Percentiles rank a stretch among this genome's conserved stretches.
phyloP scores from a whole-genome alignment of 257 asterid genomes.

The Henckelia pumila region DNA sequence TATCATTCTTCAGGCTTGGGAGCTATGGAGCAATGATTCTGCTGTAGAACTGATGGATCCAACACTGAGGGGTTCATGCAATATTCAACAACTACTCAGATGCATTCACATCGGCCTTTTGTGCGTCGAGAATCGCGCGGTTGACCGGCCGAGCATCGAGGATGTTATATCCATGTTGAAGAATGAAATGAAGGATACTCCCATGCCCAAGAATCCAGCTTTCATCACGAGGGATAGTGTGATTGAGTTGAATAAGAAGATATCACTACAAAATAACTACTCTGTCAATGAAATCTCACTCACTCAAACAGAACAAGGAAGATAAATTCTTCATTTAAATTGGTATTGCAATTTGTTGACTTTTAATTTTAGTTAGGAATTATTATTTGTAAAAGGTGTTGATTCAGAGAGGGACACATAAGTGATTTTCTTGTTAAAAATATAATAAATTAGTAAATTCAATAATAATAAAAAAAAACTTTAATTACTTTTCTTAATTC shows the following conservation, averaged over 20 bases:
- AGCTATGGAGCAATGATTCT: constrained; percentile 40
- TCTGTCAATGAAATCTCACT: constrained; percentile 33
- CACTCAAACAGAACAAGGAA: constrained; percentile 28
- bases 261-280: neutral
- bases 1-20: constrained; percentile 49
- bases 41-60: constrained; percentile 47
- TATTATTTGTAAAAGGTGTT: neutral
- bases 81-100: constrained; percentile 32
- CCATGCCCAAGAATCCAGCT: constrained; percentile 41
- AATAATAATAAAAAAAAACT: no score
- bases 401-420: no score
- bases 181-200: constrained; percentile 35
- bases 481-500: no score
- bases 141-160: constrained; percentile 46
- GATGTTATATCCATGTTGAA: constrained; percentile 49
- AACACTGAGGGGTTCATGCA: constrained; percentile 31
- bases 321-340: neutral
- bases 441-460: no score
- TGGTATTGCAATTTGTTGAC: neutral
- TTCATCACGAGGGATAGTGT: constrained; percentile 36
- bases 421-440: no score
- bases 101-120: constrained; percentile 49
- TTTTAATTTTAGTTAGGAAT: no score
- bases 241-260: constrained; percentile 8
- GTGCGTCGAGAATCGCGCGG: constrained; percentile 50